These are phyloP conservation scores for Yamadazyma nakazawae DNA, from an alignment of 805 yeast species.

Conservation along the genomic window DNA sequence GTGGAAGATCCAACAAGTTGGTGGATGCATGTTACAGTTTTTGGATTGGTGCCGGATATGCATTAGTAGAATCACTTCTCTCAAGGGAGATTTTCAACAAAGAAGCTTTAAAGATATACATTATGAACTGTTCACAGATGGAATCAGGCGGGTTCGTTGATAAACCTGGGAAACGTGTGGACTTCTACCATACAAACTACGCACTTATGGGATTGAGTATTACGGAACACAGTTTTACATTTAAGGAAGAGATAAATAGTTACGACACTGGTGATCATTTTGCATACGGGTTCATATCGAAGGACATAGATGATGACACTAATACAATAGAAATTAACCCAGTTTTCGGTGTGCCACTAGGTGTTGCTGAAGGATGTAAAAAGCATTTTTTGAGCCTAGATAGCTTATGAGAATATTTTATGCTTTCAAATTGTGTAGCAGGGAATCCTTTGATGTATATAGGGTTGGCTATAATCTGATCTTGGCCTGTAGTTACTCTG, in stretches of 20 bases:
- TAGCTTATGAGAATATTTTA: neutral
- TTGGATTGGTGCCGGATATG: conserved; percentile 85
- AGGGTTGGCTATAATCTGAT: neutral
- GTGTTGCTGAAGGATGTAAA: conserved; percentile 29
- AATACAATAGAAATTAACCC: conserved; percentile 23
- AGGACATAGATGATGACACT: conserved; percentile 11
- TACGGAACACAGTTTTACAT: conserved; percentile 43
- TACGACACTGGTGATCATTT: conserved; percentile 4
- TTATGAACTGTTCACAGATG: conserved; percentile 74
- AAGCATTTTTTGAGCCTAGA: conserved; percentile 7
- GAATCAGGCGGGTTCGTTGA: conserved; percentile 75
- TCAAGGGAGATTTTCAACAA: conserved; percentile 44
- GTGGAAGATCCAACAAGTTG: conserved; percentile 87
- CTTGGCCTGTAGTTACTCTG: too few relatives aligned
- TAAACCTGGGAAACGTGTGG: conserved; percentile 79
- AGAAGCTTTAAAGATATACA: conserved; percentile 58
- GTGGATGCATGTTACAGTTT: conserved; percentile 96
- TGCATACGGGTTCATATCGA: conserved; percentile 18
- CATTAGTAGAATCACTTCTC: conserved; percentile 55
- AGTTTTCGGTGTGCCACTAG: conserved; percentile 29
- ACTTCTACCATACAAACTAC: conserved; percentile 90
- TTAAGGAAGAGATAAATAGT: conserved; percentile 2
- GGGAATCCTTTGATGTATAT: too few relatives aligned
- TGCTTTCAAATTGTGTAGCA: neutral
- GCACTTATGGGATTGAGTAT: conserved; percentile 70